Base-by-base conservation (phyloP, 176 grass and related monocot species). In the Oryza meyeriana region DNA sequence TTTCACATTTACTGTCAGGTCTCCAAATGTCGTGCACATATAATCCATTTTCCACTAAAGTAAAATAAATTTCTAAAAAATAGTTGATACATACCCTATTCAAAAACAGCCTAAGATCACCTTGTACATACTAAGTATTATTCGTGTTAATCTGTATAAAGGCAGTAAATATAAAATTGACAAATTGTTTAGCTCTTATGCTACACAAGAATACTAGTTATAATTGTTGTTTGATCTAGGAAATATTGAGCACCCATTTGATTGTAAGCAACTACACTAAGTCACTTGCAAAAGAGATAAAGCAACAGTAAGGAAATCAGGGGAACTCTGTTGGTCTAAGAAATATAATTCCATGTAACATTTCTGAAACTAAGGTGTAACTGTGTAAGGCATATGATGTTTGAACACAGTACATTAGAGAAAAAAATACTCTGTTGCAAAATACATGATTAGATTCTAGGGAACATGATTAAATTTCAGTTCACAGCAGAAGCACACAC, bases 201-300 rank as follows among this genome's bases (percentile, higher is more conserved):
- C 22, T 59, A 59, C 6, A 25, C 1, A 59, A 59, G 24, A 84
- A 57, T 14, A 65, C 4, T 82, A 33, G 52, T 58, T 1, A 22
- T 25, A 33, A 11, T n/a, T 72, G 26, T 82, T 32, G 12, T 12
- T 44, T 52, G 20, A 12, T 82, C 69, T 6, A 50, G 27, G 8
- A 30, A 39, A 81, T 39, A 70, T 35, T 70, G 24, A 59, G 16
- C 5, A 59, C 79, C 36, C 25, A 58, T n/a, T 28, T 17, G 10
- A 71, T 74, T 18, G 61, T 31, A 64, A 64, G 12, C 57, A 83
- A 64, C 55, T 63, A 64, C n/a, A 64, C 55, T 58, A 24, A 58
- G 9, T 73, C 40, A 73, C 12, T 62, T 1, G 10, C 11, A 31
- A 31, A 0, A 61, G 8, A 81, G 9, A 61, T 26, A 82, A 81